These are phyloP conservation scores for Cladobotryum protrusum DNA, from an alignment of 2,329 filamentous ascomycete species.

Conservation along the genomic window DNA sequence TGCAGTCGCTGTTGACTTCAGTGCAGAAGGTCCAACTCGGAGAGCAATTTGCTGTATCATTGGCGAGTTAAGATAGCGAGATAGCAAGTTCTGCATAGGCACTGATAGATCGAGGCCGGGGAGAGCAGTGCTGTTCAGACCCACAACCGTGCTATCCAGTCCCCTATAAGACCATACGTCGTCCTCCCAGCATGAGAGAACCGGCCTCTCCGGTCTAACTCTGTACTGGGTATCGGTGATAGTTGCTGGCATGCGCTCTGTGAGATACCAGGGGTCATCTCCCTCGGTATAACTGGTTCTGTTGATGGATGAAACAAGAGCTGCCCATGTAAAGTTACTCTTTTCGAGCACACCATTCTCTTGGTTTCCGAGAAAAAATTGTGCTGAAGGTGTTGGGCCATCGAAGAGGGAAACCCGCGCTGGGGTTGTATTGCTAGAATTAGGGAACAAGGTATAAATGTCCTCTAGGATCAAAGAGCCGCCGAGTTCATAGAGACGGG, in stretches of 20 bases:
- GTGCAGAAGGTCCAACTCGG: neutral
- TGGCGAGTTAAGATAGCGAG: no score
- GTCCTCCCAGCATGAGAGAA: neutral
- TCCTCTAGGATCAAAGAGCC: no score
- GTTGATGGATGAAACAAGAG: neutral
- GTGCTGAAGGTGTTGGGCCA: no score
- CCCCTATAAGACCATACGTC: constrained; percentile 2
- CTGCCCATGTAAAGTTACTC: neutral
- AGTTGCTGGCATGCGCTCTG: neutral
- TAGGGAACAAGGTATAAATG: no score
- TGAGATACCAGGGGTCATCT: neutral
- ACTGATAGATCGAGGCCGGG: neutral
- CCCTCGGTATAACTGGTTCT: neutral
- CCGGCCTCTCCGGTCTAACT: neutral
- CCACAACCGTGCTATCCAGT: neutral
- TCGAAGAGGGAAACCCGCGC: no score
- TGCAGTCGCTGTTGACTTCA: neutral
- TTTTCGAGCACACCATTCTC: neutral
- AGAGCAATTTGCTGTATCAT: neutral
- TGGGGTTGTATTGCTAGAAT: no score
- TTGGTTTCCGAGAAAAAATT: neutral
- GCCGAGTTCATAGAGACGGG: neutral
- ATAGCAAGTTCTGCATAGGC: no score
- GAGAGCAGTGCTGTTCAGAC: neutral
- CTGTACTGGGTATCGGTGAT: neutral